Evolutionary conservation across 805 yeast genomes (phyloP).

Genomic region (Wickerhamiella kazuoi): DNA sequence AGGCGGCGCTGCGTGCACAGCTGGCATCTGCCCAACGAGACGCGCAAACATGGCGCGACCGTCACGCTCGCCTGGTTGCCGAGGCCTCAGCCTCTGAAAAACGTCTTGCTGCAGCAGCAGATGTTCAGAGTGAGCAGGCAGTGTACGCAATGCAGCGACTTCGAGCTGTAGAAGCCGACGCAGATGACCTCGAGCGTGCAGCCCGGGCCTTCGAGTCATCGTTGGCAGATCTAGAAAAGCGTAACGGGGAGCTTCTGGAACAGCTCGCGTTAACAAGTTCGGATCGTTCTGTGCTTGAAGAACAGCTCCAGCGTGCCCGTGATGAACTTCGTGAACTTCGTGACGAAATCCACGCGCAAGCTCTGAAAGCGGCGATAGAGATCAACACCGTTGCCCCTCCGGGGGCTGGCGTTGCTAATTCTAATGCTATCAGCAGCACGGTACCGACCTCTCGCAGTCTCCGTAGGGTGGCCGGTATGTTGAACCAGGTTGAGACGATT

Average conservation of each 20-base stretch:
- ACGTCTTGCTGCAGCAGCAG: constrained; percentile 1
- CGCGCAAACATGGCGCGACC: constrained; percentile 13
- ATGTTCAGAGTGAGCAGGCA: constrained; percentile 18
- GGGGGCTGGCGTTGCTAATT: too few species aligned
- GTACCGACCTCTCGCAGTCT: constrained; percentile 11
- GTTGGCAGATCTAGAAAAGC: constrained; percentile 22
- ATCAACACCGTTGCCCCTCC: too few species aligned
- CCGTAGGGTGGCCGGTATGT: constrained; percentile 17
- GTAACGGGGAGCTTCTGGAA: constrained; percentile 24
- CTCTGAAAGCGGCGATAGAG: too few species aligned
- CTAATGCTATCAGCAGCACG: too few species aligned
- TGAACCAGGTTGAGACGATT: constrained; percentile 15
- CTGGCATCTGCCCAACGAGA: constrained; percentile 18
- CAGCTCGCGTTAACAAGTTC: constrained; percentile 24
- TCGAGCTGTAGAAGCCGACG: constrained; percentile 27
- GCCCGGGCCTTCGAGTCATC: constrained; percentile 23
- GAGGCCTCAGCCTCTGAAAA: constrained; percentile 4
- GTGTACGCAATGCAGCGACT: constrained; percentile 19
- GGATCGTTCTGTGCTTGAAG: constrained; percentile 11
- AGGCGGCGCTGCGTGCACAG: constrained; percentile 13
- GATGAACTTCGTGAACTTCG: constrained; percentile 20
- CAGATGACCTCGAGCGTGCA: constrained; percentile 29
- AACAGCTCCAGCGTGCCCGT: constrained; percentile 18
- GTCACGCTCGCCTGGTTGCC: constrained; percentile 15
- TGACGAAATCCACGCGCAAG: constrained; percentile 20